Conservation (phyloP, 1,284 basidiomycete species). For the Rhodotorula sp. region DNA sequence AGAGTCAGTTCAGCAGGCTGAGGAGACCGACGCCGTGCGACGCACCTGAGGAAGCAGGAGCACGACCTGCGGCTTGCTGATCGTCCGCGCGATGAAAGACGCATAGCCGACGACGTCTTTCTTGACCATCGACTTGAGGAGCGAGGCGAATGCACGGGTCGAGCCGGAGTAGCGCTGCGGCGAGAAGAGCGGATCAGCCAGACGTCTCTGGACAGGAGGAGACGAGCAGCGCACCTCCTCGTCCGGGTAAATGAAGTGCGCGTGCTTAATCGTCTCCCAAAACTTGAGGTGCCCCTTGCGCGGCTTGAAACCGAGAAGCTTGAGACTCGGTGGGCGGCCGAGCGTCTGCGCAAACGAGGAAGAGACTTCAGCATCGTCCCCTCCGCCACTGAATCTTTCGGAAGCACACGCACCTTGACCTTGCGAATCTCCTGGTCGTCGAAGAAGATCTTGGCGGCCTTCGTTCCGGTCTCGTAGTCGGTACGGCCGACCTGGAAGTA, state of each 20-base stretch:
- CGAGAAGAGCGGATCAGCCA: background rate
- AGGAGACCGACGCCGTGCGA: background rate
- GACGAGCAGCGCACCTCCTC: slow-evolving; percentile 64
- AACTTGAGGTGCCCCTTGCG: slow-evolving; percentile 64
- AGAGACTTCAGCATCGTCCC: too few relatives aligned
- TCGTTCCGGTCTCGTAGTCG: slow-evolving; percentile 28
- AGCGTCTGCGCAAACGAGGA: slow-evolving; percentile 14
- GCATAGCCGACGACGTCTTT: slow-evolving; percentile 82
- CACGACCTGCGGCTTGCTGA: slow-evolving; percentile 75
- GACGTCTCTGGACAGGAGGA: background rate
- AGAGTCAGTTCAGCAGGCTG: too few relatives aligned
- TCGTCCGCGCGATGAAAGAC: slow-evolving; percentile 69
- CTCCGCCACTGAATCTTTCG: too few relatives aligned
- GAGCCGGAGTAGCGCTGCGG: slow-evolving; percentile 78
- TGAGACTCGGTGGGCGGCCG: slow-evolving; percentile 61
- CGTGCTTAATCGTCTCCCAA: slow-evolving; percentile 89
- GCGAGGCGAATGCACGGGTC: slow-evolving; percentile 83
- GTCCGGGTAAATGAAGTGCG: slow-evolving; percentile 88
- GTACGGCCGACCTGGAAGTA: slow-evolving; percentile 47
- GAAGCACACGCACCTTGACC: slow-evolving; percentile 65
- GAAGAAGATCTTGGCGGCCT: slow-evolving; percentile 68
- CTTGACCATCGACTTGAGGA: slow-evolving; percentile 78
- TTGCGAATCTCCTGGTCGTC: slow-evolving; percentile 76
- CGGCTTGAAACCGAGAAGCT: slow-evolving; percentile 85
- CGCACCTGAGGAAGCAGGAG: slow-evolving; percentile 81